Base-by-base conservation (phyloP, 495 filamentous ascomycete genomes). In the Chaetomium cochliodes region DNA sequence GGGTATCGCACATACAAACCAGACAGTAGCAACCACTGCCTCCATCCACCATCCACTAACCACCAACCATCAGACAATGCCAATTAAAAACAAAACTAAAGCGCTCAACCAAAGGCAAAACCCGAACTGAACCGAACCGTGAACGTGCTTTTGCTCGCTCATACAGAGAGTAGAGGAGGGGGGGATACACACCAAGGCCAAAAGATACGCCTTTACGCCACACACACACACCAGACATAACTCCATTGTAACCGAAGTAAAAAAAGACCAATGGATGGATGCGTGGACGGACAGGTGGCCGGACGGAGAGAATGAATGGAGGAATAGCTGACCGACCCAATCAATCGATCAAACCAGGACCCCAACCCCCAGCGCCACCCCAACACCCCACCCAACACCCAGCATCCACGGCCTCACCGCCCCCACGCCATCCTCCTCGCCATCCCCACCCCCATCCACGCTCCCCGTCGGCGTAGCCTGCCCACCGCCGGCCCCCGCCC, bases 331-430 rank as follows among this genome's bases (percentile, higher is more conserved):
- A n/a, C n/a, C n/a, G n/a, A n/a, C n/a, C n/a, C n/a, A n/a, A n/a
- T n/a, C n/a, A n/a, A n/a, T n/a, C n/a, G n/a, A 7, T 25, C 20
- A 63, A 51, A 51, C 33, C 51, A 56, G 2, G 5, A 22, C 28
- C 28, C 57, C 56, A 3, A 55, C 16, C 64, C 25, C 52, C 2
- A 66, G n/a, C 41, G 52, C 58, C 42, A 65, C 42, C 6, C 22
- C 58, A 18, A 53, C 28, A 52, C 42, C 65, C 50, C 50, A 28
- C 23, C 57, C 25, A 44, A 67, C 52, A 0, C 59, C 44, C 20
- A 46, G 22, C 44, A 65, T 2, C 66, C 66, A 64, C 18, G 60
- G 66, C 30, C 66, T 53, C 22, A 58, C 16, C 22, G 13, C 44
- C 0, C 39, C 54, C 1, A 23, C 62, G 2, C 15, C 51, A 47